Base-by-base conservation (phyloP, 148 eudicot genomes). In the Cornus suecica region DNA sequence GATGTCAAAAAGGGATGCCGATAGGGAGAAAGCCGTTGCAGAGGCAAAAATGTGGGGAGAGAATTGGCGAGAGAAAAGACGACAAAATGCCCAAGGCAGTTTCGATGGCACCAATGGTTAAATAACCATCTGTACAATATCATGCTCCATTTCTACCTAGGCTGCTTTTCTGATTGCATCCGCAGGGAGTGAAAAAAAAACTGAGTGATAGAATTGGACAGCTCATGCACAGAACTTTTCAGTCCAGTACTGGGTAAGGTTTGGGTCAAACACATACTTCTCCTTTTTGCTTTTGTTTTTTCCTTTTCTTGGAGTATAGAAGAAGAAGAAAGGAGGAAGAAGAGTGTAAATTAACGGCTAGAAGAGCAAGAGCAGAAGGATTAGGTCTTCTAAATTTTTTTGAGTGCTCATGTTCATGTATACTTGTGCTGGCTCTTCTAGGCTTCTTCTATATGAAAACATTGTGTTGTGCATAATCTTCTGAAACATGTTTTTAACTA, bases 31-130 rank as follows among this genome's bases (percentile, higher is more conserved):
- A 22, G 94, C 93, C 5, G 97, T 92, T 76, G 95, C 95, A 5
- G 97, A 90, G 80, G 95, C 97, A 20, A 92, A 90, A 80, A 85
- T 92, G 91, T 92, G 97, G 95, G 97, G 91, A 29, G 97, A 87
- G 69, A 91, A 89, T 76, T 84, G 83, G 85, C 71, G 91, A 34
- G 90, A 88, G 72, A 87, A 88, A 65, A 76, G 90, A 84, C 78
- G 93, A 52, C 89, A 86, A 86, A 88, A 77, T 68, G 89, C 82
- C 15, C 87, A 74, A 74, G 84, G 87, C 32, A 83, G 83, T 66
- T 75, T 77, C 67, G 92, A 83, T 78, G 87, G 77, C 52, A 69
- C 56, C 31, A 83, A 77, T 34, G 88, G 78, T 67, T 85, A 77
- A 37, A 80, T 51, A 34, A 25, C 16, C n/a, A 30, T 20, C 14